Percentiles rank a stretch among this genome's conserved stretches.
phyloP scores from a whole-genome alignment of 2,329 filamentous ascomycete genomes.

The Ambrosiella cleistominuta region DNA sequence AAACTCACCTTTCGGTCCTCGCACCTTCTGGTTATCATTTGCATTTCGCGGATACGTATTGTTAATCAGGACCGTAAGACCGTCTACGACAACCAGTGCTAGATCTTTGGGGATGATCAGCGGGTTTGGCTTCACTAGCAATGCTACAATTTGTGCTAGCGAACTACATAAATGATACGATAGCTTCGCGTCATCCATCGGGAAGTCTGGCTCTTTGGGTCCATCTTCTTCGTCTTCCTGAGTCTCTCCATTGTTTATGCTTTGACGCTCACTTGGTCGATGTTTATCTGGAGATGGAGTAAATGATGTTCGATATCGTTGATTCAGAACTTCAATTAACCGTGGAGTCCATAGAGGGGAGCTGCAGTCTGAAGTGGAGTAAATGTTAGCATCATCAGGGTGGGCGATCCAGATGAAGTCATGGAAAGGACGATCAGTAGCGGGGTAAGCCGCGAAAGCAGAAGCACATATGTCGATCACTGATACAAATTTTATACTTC shows the following conservation, averaged over 20 bases:
- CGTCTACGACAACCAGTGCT: conserved; percentile 59
- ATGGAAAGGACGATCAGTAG: background rate
- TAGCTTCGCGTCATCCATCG: conserved; percentile 19
- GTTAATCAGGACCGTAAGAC: conserved; percentile 58
- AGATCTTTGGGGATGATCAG: conserved; percentile 45
- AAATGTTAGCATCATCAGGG: conserved; percentile 5
- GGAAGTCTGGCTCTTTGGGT: conserved; percentile 14
- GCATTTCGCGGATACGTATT: conserved; percentile 51
- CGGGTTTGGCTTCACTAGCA: conserved; percentile 50
- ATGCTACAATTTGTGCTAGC: conserved; percentile 56
- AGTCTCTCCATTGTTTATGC: conserved; percentile 3
- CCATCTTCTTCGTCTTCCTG: conserved; percentile 4
- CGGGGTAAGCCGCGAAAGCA: background rate
- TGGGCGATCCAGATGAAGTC: background rate
- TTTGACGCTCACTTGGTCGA: conserved; percentile 7
- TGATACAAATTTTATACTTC: background rate
- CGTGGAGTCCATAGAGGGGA: conserved; percentile 22
- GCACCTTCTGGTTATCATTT: conserved; percentile 22
- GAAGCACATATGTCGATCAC: background rate
- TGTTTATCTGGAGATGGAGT: background rate
- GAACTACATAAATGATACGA: conserved; percentile 36
- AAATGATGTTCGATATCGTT: conserved; percentile 1
- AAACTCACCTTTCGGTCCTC: conserved; percentile 25
- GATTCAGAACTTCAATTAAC: conserved; percentile 15
- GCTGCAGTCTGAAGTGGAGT: conserved; percentile 27